Evolutionary conservation across 2,329 filamentous ascomycete genomes (phyloP).

Genomic region (Neospermospora avenae): DNA sequence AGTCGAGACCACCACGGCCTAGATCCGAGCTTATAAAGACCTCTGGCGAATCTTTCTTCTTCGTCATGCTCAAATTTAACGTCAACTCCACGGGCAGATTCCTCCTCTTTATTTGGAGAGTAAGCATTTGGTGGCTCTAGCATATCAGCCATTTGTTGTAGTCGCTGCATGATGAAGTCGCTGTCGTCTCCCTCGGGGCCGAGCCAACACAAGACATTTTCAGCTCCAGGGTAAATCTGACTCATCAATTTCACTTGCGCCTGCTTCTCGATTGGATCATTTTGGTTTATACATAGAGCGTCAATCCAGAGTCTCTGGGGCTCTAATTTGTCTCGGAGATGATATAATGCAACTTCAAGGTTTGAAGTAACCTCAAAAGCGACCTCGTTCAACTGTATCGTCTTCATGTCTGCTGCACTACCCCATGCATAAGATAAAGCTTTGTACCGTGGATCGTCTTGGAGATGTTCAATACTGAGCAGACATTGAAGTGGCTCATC

Average conservation of each 20-base stretch:
- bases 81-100: background rate
- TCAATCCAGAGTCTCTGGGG: background rate
- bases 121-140: background rate
- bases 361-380: background rate
- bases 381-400: background rate
- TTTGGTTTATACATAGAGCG: slow-evolving; percentile 3
- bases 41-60: background rate
- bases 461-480: background rate
- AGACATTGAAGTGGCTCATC: background rate
- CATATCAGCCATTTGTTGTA: background rate
- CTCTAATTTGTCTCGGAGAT: background rate
- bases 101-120: background rate
- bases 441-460: background rate
- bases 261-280: background rate
- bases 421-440: background rate
- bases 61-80: background rate
- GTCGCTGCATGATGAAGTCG: background rate
- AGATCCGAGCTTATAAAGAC: background rate
- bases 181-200: background rate
- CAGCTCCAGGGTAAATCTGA: background rate
- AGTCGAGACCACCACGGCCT: background rate
- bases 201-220: background rate
- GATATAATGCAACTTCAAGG: background rate
- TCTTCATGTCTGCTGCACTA: background rate
- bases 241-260: background rate